These are phyloP conservation scores for Termitomyces sp. DNA, from an alignment of 768 basidiomycete genomes.

Conservation along the genomic window DNA sequence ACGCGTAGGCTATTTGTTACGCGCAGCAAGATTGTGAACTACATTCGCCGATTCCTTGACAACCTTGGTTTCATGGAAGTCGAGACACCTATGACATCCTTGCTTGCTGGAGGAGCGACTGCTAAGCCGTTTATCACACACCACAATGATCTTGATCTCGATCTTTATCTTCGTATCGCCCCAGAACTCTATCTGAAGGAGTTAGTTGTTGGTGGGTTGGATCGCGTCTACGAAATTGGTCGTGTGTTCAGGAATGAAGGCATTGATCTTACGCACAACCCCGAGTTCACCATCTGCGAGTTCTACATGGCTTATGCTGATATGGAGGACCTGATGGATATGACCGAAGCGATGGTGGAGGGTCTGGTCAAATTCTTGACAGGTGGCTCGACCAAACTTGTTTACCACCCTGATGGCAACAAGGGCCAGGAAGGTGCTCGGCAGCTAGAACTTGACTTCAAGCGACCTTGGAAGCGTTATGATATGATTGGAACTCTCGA, in stretches of 20 bases:
- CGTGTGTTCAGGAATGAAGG: conserved; percentile 98
- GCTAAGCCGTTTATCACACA: conserved; percentile 99
- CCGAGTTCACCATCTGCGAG: conserved; percentile 99
- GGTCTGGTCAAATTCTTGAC: conserved; percentile 88
- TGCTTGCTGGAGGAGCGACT: conserved; percentile 95
- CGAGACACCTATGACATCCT: conserved; percentile 97
- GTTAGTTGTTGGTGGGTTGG: conserved; percentile 94
- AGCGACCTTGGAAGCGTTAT: conserved; percentile 95
- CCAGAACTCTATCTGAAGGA: conserved; percentile 98
- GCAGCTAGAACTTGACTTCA: conserved; percentile 78
- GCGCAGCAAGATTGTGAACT: conserved; percentile 87
- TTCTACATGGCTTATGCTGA: conserved; percentile 99
- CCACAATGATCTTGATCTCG: conserved; percentile 96
- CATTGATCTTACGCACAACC: conserved; percentile 98
- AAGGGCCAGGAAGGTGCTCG: conserved; percentile 63
- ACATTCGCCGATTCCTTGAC: conserved; percentile 89
- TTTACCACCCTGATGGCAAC: conserved; percentile 93
- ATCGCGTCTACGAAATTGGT: conserved; percentile 98
- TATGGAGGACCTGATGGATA: conserved; percentile 98
- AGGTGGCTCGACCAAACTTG: conserved; percentile 73
- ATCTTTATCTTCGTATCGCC: conserved; percentile 95
- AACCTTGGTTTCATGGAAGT: conserved; percentile 95
- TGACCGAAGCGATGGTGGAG: conserved; percentile 88
- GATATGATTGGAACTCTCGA: conserved; percentile 98
- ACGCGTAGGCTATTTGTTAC: conserved; percentile 90